Conservation (phyloP, 2,329 filamentous ascomycete genomes). For the Rasamsonia emersonii region DNA sequence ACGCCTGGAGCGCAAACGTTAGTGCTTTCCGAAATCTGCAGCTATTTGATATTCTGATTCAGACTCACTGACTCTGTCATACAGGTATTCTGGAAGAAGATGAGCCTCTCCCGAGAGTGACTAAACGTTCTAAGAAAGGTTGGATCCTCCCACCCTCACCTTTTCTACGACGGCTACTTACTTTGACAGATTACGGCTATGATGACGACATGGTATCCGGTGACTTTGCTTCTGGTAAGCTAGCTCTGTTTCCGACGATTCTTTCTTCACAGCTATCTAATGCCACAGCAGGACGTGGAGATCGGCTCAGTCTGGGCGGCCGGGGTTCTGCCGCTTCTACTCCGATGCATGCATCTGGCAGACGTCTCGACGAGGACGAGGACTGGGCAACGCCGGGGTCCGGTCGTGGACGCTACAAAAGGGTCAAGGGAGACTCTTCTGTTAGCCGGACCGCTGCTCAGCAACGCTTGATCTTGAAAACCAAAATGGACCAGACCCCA, state of each 20-base stretch:
- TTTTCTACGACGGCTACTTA: constrained; percentile 1
- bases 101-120: constrained; percentile 34
- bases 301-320: constrained; percentile 15
- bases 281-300: constrained; percentile 8
- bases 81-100: constrained; percentile 41
- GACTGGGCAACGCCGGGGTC: constrained; percentile 30
- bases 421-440: constrained; percentile 29
- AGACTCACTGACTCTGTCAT: constrained; percentile 8
- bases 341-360: constrained; percentile 28
- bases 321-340: constrained; percentile 27
- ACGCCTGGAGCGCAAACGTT: constrained; percentile 39
- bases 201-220: constrained; percentile 27
- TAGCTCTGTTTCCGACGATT: background rate
- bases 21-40: constrained; percentile 9
- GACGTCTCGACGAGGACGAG: constrained; percentile 33
- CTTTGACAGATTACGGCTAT: constrained; percentile 17
- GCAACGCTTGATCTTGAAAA: constrained; percentile 37
- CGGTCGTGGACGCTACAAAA: constrained; percentile 31
- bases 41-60: background rate
- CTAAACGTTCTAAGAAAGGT: constrained; percentile 39
- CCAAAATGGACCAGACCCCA: constrained; percentile 34
- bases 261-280: background rate
- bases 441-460: constrained; percentile 26
- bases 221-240: constrained; percentile 13
- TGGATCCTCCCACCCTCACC: constrained; percentile 7